Percentiles rank a stretch among this genome's conserved stretches.
phyloP scores from a whole-genome alignment of 257 asterid genomes.

The Echium plantagineum region DNA sequence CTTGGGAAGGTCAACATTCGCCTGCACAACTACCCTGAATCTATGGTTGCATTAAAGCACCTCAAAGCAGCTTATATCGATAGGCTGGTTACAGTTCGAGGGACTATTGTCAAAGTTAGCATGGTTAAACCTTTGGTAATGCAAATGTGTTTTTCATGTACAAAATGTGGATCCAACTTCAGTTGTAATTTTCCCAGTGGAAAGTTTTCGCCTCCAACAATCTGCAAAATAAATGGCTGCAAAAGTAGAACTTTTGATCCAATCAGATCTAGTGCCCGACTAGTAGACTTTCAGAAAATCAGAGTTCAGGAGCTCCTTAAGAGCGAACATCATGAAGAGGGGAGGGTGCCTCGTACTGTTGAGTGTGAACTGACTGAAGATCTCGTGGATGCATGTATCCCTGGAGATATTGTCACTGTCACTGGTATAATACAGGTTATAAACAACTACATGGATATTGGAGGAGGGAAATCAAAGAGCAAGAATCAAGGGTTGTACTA shows the following conservation, averaged over 20 bases:
- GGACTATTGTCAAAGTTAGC: conserved; percentile 81
- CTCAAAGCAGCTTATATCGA: conserved; percentile 97
- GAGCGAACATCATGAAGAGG: conserved; percentile 92
- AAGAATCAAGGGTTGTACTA: conserved; percentile 75
- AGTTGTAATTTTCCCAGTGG: conserved; percentile 84
- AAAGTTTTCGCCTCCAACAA: conserved; percentile 74
- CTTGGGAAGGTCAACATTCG: conserved; percentile 55
- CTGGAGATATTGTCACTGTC: conserved; percentile 91
- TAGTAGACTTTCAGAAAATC: conserved; percentile 86
- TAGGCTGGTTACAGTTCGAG: conserved; percentile 81
- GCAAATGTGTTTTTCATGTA: conserved; percentile 77
- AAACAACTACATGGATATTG: conserved; percentile 95
- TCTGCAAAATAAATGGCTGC: conserved; percentile 78
- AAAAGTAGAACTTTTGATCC: conserved; percentile 60
- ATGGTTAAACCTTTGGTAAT: conserved; percentile 80
- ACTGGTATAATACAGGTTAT: conserved; percentile 85
- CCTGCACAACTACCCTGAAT: conserved; percentile 65
- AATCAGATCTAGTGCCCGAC: conserved; percentile 57
- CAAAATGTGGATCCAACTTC: conserved; percentile 66
- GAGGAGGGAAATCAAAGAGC: conserved; percentile 93
- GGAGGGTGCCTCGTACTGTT: conserved; percentile 91
- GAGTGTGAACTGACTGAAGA: conserved; percentile 93
- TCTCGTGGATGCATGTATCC: conserved; percentile 95
- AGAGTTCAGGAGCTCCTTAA: conserved; percentile 88
- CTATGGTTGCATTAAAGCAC: conserved; percentile 82